Percentiles rank a stretch among this genome's conserved stretches.
Conservation (phyloP, 2,329 filamentous ascomycete genomes). For the Didymella glomerata region DNA sequence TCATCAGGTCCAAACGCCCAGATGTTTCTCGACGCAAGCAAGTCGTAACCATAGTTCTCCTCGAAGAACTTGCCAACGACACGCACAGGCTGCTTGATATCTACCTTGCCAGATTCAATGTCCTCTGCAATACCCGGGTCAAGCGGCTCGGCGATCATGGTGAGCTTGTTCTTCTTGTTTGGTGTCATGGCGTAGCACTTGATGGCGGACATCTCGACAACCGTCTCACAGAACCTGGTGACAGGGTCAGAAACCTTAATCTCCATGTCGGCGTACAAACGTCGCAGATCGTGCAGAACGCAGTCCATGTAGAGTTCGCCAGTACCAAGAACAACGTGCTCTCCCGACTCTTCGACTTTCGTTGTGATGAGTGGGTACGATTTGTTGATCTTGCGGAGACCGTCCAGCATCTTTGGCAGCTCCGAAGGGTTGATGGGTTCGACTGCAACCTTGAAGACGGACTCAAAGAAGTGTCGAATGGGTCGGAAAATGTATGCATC, state of each 20-base stretch:
- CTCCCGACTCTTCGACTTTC: slow-evolving; percentile 97
- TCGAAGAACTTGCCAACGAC: slow-evolving; percentile 98
- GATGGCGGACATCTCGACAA: slow-evolving; percentile 94
- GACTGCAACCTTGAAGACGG: slow-evolving; percentile 95
- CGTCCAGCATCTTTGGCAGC: slow-evolving; percentile 97
- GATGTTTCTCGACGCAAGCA: slow-evolving; percentile 91
- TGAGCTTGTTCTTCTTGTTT: slow-evolving; percentile 99
- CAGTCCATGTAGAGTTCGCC: slow-evolving; percentile 99
- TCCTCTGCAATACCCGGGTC: slow-evolving; percentile 95
- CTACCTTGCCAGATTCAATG: slow-evolving; percentile 89
- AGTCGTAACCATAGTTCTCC: slow-evolving; percentile 95
- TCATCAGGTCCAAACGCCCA: slow-evolving; percentile 99
- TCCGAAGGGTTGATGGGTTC: slow-evolving; percentile 98
- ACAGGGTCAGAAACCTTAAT: slow-evolving; percentile 98
- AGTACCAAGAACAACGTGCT: slow-evolving; percentile 93
- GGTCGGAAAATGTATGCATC: slow-evolving; percentile 96
- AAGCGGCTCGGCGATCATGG: slow-evolving; percentile 95
- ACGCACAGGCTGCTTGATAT: slow-evolving; percentile 89
- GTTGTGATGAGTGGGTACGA: slow-evolving; percentile 95
- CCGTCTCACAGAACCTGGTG: slow-evolving; percentile 96
- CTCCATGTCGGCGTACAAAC: slow-evolving; percentile 98
- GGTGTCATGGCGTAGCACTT: slow-evolving; percentile 98
- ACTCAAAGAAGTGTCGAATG: slow-evolving; percentile 93
- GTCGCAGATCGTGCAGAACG: slow-evolving; percentile 90
- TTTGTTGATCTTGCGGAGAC: slow-evolving; percentile 95